Evolutionary conservation across 2,329 filamentous ascomycete species (phyloP), one percentile per base, ranked within the genome.

Genomic region (Diplodia intermedia): DNA sequence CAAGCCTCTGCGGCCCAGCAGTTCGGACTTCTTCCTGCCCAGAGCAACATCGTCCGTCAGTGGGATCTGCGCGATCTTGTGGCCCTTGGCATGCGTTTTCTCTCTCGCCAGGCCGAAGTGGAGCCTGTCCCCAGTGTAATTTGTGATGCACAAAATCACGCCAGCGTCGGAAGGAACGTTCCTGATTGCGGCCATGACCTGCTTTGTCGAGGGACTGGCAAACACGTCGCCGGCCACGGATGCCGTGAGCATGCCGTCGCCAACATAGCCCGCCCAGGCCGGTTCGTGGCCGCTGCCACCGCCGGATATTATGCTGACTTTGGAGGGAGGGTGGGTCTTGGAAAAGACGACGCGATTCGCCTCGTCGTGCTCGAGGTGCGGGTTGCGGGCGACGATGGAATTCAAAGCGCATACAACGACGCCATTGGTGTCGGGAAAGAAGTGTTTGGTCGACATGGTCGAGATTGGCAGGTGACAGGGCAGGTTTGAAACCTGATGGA

Each of bases 391-490:
- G 36, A 83, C 80, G 23, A 86, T 75, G 4, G 82, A 82, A 54
- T 81, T 79, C 26, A 86, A 79, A 52, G 82, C 82, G 62, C 81
- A 79, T n/a, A 82, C 76, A 0, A 86, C 83, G 18, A 86, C 80
- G 68, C 83, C 83, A 69, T 82, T 79, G 20, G 83, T 83, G 63
- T 79, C 80, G 38, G 81, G 79, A 70, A 86, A 86, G 76, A 86
- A 86, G 73, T 86, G 84, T 75, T 86, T 86, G 31, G 82, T 79
- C 40, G 83, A 85, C 84, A 86, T 86, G 47, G 9, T 31, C 29
- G 23, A 86, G 47, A 3, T 23, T 2, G n/a, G 18, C 54, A 47
- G 78, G 52, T 29, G 5, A 11, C n/a, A 20, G 2, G 26, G 15
- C 23, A 5, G 43, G 6, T 14, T 18, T 33, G 55, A 67, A 7